Evolutionary conservation across 108 stramenopile species (phyloP).

Genomic region (Nitzschia sp.): DNA sequence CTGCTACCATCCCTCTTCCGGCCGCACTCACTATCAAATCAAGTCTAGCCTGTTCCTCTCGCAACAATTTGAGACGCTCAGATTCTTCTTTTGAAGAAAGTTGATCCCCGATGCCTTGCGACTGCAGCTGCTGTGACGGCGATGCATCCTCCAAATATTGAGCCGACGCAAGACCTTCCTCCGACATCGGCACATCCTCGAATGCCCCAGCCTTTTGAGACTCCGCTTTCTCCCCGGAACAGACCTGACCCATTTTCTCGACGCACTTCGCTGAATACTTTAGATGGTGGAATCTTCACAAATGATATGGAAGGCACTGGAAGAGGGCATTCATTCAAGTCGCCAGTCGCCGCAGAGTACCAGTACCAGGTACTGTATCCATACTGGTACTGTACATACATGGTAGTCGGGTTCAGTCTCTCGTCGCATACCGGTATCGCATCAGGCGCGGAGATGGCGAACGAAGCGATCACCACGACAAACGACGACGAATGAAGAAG

Average conservation of each 20-base stretch:
- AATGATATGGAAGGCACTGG: no score
- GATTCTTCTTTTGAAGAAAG: constrained; percentile 16
- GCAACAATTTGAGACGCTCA: constrained; percentile 24
- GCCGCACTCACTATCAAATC: constrained; percentile 52
- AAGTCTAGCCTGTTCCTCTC: constrained; percentile 45
- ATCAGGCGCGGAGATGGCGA: no score
- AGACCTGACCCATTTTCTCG: constrained; percentile 39
- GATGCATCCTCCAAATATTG: not conserved
- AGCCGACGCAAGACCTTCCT: constrained; percentile 5
- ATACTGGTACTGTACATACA: no score
- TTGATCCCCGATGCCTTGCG: not conserved
- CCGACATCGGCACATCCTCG: constrained; percentile 7
- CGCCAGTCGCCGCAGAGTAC: no score
- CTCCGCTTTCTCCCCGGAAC: constrained; percentile 36
- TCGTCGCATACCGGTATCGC: no score
- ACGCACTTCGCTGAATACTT: no score
- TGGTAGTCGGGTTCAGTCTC: no score
- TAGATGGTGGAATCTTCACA: no score
- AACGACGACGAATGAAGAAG: no score
- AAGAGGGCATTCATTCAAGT: no score
- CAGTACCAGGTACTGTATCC: no score
- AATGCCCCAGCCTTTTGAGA: constrained; percentile 19
- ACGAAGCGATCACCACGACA: no score
- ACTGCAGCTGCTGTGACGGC: constrained; percentile 19
- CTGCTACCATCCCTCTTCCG: constrained; percentile 51